Percentiles rank a stretch among this genome's conserved stretches.
These are phyloP conservation scores for Didymella pomorum DNA, from an alignment of 2,329 filamentous ascomycete species.

Conservation along the genomic window DNA sequence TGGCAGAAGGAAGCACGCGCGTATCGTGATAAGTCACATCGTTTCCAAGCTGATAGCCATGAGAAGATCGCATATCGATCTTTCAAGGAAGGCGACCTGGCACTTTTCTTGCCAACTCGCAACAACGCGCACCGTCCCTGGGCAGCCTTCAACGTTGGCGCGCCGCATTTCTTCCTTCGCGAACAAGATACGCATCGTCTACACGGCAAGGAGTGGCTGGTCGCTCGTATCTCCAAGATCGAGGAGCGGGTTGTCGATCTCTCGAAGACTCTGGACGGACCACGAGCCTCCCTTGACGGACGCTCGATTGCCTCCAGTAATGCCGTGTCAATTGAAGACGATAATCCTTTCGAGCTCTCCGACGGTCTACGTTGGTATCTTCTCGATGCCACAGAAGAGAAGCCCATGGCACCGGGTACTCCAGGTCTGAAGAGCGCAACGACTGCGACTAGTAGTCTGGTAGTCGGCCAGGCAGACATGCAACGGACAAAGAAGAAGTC, in stretches of 20 bases:
- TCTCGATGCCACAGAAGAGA: constrained; percentile 92
- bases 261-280: constrained; percentile 73
- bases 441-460: constrained; percentile 85
- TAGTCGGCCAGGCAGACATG: constrained; percentile 80
- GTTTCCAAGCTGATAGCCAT: constrained; percentile 82
- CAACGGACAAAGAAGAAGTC: constrained; percentile 55
- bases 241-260: constrained; percentile 94
- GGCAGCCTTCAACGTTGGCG: constrained; percentile 98
- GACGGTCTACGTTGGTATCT: constrained; percentile 97
- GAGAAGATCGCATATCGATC: constrained; percentile 96
- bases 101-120: constrained; percentile 89
- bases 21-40: constrained; percentile 87
- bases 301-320: constrained; percentile 62
- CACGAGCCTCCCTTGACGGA: constrained; percentile 54
- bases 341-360: constrained; percentile 96
- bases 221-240: constrained; percentile 88
- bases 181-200: constrained; percentile 91
- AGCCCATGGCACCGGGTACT: constrained; percentile 85
- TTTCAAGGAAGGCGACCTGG: constrained; percentile 96
- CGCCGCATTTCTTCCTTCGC: constrained; percentile 94
- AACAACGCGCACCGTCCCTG: constrained; percentile 95
- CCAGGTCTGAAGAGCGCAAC: constrained; percentile 84
- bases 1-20: constrained; percentile 87
- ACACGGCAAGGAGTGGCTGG: constrained; percentile 89
- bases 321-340: constrained; percentile 72